Evolutionary conservation across 805 yeast species (phyloP).

Genomic region (Candida xiaguanensis): DNA sequence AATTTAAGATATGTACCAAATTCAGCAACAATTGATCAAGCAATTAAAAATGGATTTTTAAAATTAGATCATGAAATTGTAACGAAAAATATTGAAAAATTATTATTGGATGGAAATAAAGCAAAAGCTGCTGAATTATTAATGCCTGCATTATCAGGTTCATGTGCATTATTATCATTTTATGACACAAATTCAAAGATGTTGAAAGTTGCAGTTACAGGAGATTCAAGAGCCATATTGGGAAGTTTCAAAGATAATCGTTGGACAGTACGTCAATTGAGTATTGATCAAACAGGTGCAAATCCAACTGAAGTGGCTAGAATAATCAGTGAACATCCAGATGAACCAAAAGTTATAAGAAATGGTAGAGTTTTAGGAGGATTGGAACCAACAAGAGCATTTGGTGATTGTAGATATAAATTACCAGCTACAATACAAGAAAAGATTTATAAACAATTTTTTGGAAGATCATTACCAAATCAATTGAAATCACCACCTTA

Average conservation of each 20-base stretch:
- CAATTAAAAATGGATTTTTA: slow-evolving; percentile 76
- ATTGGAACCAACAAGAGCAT: slow-evolving; percentile 92
- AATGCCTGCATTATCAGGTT: slow-evolving; percentile 93
- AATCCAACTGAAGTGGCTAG: slow-evolving; percentile 84
- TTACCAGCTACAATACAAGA: slow-evolving; percentile 76
- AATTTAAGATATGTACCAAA: slow-evolving; percentile 59
- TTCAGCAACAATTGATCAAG: slow-evolving; percentile 69
- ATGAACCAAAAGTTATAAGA: slow-evolving; percentile 76
- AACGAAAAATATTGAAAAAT: slow-evolving; percentile 62
- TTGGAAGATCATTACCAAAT: slow-evolving; percentile 75
- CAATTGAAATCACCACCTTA: slow-evolving; percentile 87
- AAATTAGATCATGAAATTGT: slow-evolving; percentile 86
- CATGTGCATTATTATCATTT: slow-evolving; percentile 86
- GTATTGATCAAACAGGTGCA: slow-evolving; percentile 92
- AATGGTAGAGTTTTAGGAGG: slow-evolving; percentile 91
- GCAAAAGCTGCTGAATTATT: slow-evolving; percentile 68
- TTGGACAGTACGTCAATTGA: slow-evolving; percentile 86
- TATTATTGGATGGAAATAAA: slow-evolving; percentile 64
- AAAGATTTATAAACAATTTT: slow-evolving; percentile 66
- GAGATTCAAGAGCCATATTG: slow-evolving; percentile 90
- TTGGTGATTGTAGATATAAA: slow-evolving; percentile 95
- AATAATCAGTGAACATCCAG: slow-evolving; percentile 84
- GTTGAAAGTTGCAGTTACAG: slow-evolving; percentile 90
- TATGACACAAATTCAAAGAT: slow-evolving; percentile 72
- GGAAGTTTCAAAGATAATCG: slow-evolving; percentile 67